These are phyloP conservation scores for Xylariaceae sp. DNA, from an alignment of 2,329 filamentous ascomycete genomes.

Conservation along the genomic window DNA sequence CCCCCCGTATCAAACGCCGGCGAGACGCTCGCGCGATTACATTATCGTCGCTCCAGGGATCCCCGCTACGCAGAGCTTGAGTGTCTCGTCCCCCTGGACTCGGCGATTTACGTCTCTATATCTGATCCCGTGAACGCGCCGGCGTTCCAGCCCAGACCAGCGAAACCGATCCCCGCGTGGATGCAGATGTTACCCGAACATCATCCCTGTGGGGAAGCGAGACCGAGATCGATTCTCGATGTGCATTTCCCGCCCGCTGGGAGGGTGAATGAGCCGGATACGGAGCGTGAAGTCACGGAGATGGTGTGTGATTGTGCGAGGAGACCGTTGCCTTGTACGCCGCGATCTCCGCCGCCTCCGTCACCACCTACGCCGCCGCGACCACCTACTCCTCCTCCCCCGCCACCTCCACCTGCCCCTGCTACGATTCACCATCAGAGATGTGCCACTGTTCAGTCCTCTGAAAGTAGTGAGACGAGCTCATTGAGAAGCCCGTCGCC, in stretches of 20 bases:
- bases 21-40: conserved; percentile 13
- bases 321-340: background rate
- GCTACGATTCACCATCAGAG: background rate
- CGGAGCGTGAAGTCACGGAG: background rate
- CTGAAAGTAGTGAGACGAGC: background rate
- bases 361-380: background rate
- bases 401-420: background rate
- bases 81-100: conserved; percentile 27
- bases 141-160: conserved; percentile 43
- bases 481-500: background rate
- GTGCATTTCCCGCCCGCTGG: conserved; percentile 21
- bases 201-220: conserved; percentile 8
- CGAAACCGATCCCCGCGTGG: conserved; percentile 48
- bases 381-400: background rate
- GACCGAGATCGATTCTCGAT: conserved; percentile 27
- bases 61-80: conserved; percentile 14
- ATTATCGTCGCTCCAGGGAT: conserved; percentile 14
- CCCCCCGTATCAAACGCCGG: background rate
- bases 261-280: background rate
- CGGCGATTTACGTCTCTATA: conserved; percentile 46
- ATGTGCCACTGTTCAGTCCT: background rate
- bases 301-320: background rate
- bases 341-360: background rate
- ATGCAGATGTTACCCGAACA: conserved; percentile 35
- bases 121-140: conserved; percentile 43